Percentiles rank a stretch among this genome's conserved stretches.
Evolutionary conservation across 768 basidiomycete species (phyloP).

Genomic region (Cystoderma amianthinum): DNA sequence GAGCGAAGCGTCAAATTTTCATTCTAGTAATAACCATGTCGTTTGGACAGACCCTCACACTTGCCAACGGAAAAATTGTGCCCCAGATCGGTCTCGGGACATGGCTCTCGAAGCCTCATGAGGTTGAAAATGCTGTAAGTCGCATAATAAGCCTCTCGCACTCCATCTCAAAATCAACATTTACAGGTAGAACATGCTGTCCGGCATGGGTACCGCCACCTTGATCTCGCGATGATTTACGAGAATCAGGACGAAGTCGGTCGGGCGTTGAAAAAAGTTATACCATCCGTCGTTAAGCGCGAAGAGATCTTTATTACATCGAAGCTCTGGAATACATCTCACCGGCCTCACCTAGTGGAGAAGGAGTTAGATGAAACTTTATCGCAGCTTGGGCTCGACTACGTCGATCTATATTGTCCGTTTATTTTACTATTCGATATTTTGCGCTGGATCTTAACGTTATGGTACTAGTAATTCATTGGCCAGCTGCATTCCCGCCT

Average conservation of each 20-base stretch:
- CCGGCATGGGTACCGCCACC: slow-evolving; percentile 72
- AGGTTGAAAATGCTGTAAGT: slow-evolving; percentile 67
- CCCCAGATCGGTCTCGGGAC: slow-evolving; percentile 82
- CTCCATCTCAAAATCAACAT: slow-evolving; percentile 2
- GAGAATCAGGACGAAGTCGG: slow-evolving; percentile 76
- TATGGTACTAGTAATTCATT: slow-evolving; percentile 55
- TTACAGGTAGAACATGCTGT: slow-evolving; percentile 69
- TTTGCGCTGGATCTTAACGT: not conserved
- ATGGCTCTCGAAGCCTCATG: slow-evolving; percentile 69
- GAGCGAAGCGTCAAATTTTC: slow-evolving; percentile 5
- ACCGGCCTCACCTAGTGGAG: slow-evolving; percentile 61
- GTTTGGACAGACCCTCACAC: slow-evolving; percentile 30
- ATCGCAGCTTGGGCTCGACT: slow-evolving; percentile 61
- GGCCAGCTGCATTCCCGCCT: slow-evolving; percentile 66
- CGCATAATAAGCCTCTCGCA: not conserved
- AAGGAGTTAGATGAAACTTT: slow-evolving; percentile 74
- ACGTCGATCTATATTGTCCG: slow-evolving; percentile 77
- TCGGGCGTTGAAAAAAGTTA: slow-evolving; percentile 67
- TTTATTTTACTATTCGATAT: slow-evolving; percentile 7
- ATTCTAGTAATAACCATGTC: slow-evolving; percentile 24
- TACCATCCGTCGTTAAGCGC: slow-evolving; percentile 71
- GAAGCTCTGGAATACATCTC: slow-evolving; percentile 78
- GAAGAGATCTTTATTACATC: slow-evolving; percentile 78
- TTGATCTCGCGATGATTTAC: slow-evolving; percentile 81
- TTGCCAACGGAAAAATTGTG: slow-evolving; percentile 42